Base-by-base conservation (phyloP, 345 rosid genomes). In the Acer saccharum region DNA sequence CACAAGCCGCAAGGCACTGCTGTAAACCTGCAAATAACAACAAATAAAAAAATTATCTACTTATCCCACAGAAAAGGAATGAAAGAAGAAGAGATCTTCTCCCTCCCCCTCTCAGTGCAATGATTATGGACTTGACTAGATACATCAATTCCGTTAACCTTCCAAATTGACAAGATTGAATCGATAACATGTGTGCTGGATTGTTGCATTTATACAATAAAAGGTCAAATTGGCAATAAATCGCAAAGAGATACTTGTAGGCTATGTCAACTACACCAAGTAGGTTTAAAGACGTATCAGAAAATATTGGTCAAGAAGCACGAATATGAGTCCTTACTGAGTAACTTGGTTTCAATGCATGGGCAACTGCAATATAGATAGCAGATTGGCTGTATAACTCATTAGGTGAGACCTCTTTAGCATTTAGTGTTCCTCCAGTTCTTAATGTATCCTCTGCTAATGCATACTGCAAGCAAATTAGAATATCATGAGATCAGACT, bases 351-450 rank as follows among this genome's bases (percentile, higher is more conserved):
- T 93, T 96, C 84, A 96, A 75, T 11, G 99, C 94, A 88, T 94
- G 99, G 81, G 99, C 99, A 85, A 98, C 95, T 55, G 98, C 98
- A 80, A 96, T 96, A 80, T 94, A 96, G 79, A 96, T 88, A 63
- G 99, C 98, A 70, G 99, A 96, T 78, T 92, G 99, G 86, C 98
- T 88, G 76, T 96, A 96, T 79, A 94, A 81, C 84, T 96, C 99
- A 89, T 93, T 89, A 8, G 93, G 97, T 68, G 94, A 87, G 82
- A 94, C 84, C 58, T 94, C 92, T 80, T 89, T 92, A 58, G 88
- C 79, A 76, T 84, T 90, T 43, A 84, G 74, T 46, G 90, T 80
- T 69, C 91, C 97, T 75, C 94, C 97, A 6, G 95, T 84, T 87
- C 98, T 86, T 80, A 91, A 81, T 17, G 97, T 96, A 86, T 94